These are phyloP conservation scores for Kernera saxatilis DNA, from an alignment of 345 rosid genomes.

Conservation along the genomic window DNA sequence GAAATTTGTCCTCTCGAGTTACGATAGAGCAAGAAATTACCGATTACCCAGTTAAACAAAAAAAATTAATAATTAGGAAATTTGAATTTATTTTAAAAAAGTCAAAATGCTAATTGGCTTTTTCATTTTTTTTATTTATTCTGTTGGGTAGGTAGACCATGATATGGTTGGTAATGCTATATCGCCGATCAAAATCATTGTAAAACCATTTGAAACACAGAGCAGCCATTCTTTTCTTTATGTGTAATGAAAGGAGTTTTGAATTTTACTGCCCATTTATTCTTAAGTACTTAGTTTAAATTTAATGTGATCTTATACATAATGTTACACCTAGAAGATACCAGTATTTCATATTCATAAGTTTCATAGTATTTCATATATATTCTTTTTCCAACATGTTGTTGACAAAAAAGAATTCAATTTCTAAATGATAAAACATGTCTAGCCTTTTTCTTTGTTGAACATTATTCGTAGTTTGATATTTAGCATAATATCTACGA, in stretches of 20 bases:
- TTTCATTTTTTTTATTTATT: neutral
- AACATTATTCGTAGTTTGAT: too few relatives aligned
- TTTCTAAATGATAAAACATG: too few relatives aligned
- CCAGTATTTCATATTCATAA: too few relatives aligned
- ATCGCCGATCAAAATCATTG: neutral
- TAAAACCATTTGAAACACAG: slow-evolving; percentile 8
- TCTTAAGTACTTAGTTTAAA: too few relatives aligned
- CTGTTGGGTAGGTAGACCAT: neutral
- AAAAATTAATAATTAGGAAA: neutral
- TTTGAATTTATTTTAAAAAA: neutral
- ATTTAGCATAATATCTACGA: too few relatives aligned
- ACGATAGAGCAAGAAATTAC: slow-evolving; percentile 39
- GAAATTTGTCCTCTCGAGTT: slow-evolving; percentile 40
- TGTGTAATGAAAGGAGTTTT: neutral
- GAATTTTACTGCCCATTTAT: neutral
- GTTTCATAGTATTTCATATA: too few relatives aligned
- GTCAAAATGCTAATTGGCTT: slow-evolving; percentile 15
- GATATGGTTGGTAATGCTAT: neutral
- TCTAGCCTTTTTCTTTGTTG: too few relatives aligned
- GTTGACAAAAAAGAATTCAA: too few relatives aligned
- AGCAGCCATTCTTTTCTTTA: neutral
- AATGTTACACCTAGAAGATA: too few relatives aligned
- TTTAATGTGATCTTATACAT: too few relatives aligned
- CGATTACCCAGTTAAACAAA: slow-evolving; percentile 8
- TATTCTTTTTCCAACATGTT: too few relatives aligned